A percentile compares a stretch with the other conserved stretches of the same genome.
These are phyloP conservation scores for Grosmannia clavigera DNA, from an alignment of 2,329 filamentous ascomycete genomes.

Conservation along the genomic window DNA sequence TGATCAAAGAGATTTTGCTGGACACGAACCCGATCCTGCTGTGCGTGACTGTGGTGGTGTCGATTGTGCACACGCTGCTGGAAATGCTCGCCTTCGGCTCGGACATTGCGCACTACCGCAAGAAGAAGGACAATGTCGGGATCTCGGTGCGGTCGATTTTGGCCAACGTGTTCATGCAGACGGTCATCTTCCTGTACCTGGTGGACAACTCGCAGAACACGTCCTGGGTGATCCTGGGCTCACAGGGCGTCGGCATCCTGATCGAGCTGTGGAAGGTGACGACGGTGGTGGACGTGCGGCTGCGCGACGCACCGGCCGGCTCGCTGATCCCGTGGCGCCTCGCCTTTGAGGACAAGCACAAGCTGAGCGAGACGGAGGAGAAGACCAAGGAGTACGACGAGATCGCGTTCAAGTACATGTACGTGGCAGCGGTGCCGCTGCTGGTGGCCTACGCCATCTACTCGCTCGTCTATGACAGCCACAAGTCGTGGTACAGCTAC, in stretches of 20 bases:
- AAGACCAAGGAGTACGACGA: conserved; percentile 98
- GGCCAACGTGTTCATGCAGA: conserved; percentile 96
- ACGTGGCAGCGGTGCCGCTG: conserved; percentile 79
- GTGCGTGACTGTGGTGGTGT: conserved; percentile 71
- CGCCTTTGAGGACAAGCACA: conserved; percentile 90
- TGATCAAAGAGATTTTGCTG: conserved; percentile 90
- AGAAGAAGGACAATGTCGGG: conserved; percentile 98
- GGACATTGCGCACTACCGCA: conserved; percentile 94
- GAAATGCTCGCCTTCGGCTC: conserved; percentile 95
- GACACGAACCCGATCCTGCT: conserved; percentile 91
- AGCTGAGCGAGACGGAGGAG: conserved; percentile 86
- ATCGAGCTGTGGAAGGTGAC: conserved; percentile 86
- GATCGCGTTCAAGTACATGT: conserved; percentile 96
- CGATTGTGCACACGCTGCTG: conserved; percentile 83
- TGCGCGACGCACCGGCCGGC: conserved; percentile 55
- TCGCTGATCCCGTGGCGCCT: conserved; percentile 69
- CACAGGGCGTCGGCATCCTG: conserved; percentile 69
- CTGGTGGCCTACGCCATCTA: conserved; percentile 82
- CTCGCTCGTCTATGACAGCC: conserved; percentile 80
- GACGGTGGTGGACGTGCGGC: conserved; percentile 78
- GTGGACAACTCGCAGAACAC: conserved; percentile 96
- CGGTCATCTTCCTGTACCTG: conserved; percentile 89
- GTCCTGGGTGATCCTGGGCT: conserved; percentile 96
- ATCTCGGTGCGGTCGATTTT: conserved; percentile 93
- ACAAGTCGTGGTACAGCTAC: conserved; percentile 98